phyloP scores from a whole-genome alignment of 2,329 filamentous ascomycete genomes.

The Phyllosticta ampelicida region DNA sequence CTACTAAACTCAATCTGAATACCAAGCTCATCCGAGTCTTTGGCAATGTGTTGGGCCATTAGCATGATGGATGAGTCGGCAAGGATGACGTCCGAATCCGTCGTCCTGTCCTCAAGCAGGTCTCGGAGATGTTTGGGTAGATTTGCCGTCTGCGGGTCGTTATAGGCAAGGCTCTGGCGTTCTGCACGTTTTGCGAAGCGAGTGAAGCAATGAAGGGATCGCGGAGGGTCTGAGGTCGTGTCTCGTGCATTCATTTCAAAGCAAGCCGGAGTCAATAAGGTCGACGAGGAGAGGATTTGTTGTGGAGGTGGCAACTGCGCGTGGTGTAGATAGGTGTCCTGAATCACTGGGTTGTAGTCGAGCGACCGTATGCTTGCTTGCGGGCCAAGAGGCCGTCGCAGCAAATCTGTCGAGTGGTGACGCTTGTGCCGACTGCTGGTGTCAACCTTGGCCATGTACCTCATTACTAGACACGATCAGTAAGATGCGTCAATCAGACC shows the following conservation, averaged over 20 bases:
- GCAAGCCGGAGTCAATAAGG: constrained; percentile 2
- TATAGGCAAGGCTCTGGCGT: constrained; percentile 1
- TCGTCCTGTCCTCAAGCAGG: constrained; percentile 14
- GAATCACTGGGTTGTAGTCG: constrained; percentile 6
- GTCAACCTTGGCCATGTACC: constrained; percentile 30
- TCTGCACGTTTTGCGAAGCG: constrained; percentile 21
- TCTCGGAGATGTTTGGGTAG: constrained; percentile 9
- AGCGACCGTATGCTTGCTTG: constrained; percentile 4
- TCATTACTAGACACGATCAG: constrained; percentile 27
- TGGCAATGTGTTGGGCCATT: constrained; percentile 26
- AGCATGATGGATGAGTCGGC: constrained; percentile 33
- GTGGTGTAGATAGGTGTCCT: constrained; percentile 4
- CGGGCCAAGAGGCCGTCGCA: constrained; percentile 3
- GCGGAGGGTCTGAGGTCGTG: constrained; percentile 16
- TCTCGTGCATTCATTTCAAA: constrained; percentile 30
- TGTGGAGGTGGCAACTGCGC: constrained; percentile 4
- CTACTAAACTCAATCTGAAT: constrained; percentile 25
- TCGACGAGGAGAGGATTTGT: constrained; percentile 7
- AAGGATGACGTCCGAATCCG: constrained; percentile 25
- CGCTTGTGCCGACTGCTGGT: constrained; percentile 13
- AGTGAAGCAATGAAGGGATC: constrained; percentile 29
- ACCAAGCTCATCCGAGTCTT: constrained; percentile 20
- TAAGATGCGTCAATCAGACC: constrained; percentile 1
- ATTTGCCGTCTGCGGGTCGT: not conserved
- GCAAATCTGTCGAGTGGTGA: constrained; percentile 5